A percentile compares a stretch with the other conserved stretches of the same genome.
Evolutionary conservation across 2,329 filamentous ascomycete genomes (phyloP).

Genomic region (Dactylellina parvicollis): DNA sequence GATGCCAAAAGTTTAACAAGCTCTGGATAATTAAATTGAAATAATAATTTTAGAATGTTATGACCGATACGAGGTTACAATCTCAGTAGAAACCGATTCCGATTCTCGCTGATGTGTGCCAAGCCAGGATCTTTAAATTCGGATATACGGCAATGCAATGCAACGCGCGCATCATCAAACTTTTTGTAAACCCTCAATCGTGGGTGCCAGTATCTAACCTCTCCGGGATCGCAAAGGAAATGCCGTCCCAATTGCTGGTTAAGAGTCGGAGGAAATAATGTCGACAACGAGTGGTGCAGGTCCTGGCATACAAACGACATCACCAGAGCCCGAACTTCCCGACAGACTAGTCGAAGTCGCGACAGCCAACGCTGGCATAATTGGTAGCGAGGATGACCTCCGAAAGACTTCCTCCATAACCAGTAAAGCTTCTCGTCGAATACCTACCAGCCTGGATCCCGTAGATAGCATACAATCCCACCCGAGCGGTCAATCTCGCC

Average conservation of each 20-base stretch:
- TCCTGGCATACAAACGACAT: background rate
- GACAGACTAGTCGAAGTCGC: background rate
- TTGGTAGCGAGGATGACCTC: background rate
- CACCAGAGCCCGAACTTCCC: background rate
- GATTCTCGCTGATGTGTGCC: slow-evolving; percentile 2
- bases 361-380: background rate
- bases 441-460: slow-evolving; percentile 8
- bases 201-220: too few relatives aligned
- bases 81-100: too few relatives aligned
- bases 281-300: background rate
- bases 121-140: slow-evolving; percentile 28
- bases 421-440: slow-evolving; percentile 8
- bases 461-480: too few relatives aligned
- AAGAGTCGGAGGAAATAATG: too few relatives aligned
- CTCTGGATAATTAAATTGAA: too few relatives aligned
- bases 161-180: too few relatives aligned
- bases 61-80: too few relatives aligned
- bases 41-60: too few relatives aligned
- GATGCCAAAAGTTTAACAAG: too few relatives aligned
- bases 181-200: slow-evolving; percentile 1
- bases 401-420: background rate
- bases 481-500: slow-evolving; percentile 13
- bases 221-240: too few relatives aligned
- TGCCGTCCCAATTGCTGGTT: too few relatives aligned
- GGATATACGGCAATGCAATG: slow-evolving; percentile 19